Evolutionary conservation across 2,329 filamentous ascomycete genomes (phyloP).

Genomic region (Daldinia eschscholtzii): DNA sequence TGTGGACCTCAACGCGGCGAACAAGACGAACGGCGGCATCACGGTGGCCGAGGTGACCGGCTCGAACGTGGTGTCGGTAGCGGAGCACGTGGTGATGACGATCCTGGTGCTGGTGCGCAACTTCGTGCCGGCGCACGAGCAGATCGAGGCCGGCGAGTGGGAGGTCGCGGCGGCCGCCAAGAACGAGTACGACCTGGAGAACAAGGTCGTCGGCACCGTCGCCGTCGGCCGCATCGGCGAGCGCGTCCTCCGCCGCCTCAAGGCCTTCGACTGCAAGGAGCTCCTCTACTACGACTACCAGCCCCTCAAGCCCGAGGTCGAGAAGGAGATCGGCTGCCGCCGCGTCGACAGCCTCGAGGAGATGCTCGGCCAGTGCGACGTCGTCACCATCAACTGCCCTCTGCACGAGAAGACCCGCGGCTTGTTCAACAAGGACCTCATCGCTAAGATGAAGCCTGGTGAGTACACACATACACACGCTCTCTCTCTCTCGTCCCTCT

Average conservation of each 20-base stretch:
- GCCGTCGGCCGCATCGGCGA: slow-evolving; percentile 98
- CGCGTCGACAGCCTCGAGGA: slow-evolving; percentile 92
- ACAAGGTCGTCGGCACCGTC: slow-evolving; percentile 97
- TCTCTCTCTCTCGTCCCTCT: background rate
- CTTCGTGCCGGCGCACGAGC: slow-evolving; percentile 97
- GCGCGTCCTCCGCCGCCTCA: slow-evolving; percentile 94
- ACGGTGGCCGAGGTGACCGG: slow-evolving; percentile 98
- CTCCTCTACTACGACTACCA: slow-evolving; percentile 99
- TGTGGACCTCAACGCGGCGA: slow-evolving; percentile 95
- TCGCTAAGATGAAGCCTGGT: slow-evolving; percentile 99
- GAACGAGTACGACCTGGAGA: slow-evolving; percentile 98
- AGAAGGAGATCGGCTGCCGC: slow-evolving; percentile 95
- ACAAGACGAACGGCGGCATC: slow-evolving; percentile 97
- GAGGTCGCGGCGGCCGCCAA: slow-evolving; percentile 95
- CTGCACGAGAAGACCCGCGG: slow-evolving; percentile 98
- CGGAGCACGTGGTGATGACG: slow-evolving; percentile 99
- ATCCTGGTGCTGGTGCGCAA: slow-evolving; percentile 96
- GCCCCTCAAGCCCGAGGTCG: slow-evolving; percentile 84
- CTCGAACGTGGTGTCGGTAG: slow-evolving; percentile 97
- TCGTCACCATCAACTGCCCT: slow-evolving; percentile 99
- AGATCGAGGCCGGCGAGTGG: slow-evolving; percentile 91
- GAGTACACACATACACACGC: background rate
- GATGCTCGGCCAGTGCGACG: slow-evolving; percentile 91
- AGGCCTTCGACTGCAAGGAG: slow-evolving; percentile 99
- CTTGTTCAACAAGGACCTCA: slow-evolving; percentile 98